These are phyloP conservation scores for Colletotrichum tofieldiae DNA, from an alignment of 2,329 filamentous ascomycete species.

Conservation along the genomic window DNA sequence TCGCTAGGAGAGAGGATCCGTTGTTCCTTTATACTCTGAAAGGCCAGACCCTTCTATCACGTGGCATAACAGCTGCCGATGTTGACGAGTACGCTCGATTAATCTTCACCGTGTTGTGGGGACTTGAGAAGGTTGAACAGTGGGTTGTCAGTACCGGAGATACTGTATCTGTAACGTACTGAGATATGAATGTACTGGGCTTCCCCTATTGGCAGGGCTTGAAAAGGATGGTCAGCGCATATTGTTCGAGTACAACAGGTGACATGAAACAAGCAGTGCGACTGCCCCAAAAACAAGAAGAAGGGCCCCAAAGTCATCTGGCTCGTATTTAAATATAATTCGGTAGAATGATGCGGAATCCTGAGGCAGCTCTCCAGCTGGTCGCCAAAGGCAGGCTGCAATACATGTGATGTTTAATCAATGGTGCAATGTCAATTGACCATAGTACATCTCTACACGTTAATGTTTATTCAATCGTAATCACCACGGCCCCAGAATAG, in stretches of 20 bases:
- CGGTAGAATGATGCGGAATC: no score
- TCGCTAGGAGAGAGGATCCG: constrained; percentile 22
- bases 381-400: no score
- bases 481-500: constrained; percentile 17
- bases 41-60: constrained; percentile 19
- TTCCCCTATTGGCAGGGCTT: background rate
- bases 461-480: background rate
- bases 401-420: no score
- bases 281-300: no score
- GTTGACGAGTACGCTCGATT: constrained; percentile 40
- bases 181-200: background rate
- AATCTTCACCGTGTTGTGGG: constrained; percentile 36
- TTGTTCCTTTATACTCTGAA: constrained; percentile 30
- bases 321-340: no score
- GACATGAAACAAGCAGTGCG: no score
- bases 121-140: constrained; percentile 38
- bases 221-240: no score
- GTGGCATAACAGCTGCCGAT: constrained; percentile 27
- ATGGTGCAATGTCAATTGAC: no score
- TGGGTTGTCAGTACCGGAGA: constrained; percentile 37
- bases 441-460: background rate
- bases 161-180: constrained; percentile 22
- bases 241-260: no score
- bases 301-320: no score
- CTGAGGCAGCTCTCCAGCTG: no score